Conservation (phyloP, 805 yeast genomes). For the Saccharomycopsis synnaedendra region DNA sequence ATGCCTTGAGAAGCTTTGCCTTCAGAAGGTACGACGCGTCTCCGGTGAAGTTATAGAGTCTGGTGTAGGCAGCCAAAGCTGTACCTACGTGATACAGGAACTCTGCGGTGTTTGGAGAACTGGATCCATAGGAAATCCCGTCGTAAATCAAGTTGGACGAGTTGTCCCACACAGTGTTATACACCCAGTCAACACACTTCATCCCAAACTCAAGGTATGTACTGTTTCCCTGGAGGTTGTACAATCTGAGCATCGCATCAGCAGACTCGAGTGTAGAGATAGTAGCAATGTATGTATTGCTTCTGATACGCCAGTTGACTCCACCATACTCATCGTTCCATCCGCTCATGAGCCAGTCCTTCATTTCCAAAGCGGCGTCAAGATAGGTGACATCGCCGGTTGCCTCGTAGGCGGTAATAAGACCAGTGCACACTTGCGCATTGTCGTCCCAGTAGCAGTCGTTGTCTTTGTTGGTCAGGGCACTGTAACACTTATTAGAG, state of each 20-base stretch:
- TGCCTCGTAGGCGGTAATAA: conserved; percentile 58
- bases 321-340: conserved; percentile 44
- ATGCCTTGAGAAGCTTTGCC: conserved; percentile 31
- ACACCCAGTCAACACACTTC: conserved; percentile 47
- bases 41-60: conserved; percentile 38
- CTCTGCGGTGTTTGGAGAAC: conserved; percentile 27
- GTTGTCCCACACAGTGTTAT: conserved; percentile 37
- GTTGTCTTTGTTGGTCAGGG: conserved; percentile 48
- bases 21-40: conserved; percentile 36
- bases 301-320: conserved; percentile 48
- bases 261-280: conserved; percentile 62
- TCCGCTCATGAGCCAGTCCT: conserved; percentile 53
- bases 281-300: conserved; percentile 45
- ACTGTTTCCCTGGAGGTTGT: conserved; percentile 33
- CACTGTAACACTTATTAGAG: conserved; percentile 32
- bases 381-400: conserved; percentile 42
- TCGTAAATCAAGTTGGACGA: conserved; percentile 46
- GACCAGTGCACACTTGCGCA: conserved; percentile 61
- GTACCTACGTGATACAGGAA: conserved; percentile 63
- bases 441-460: conserved; percentile 67
- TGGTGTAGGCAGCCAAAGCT: conserved; percentile 41
- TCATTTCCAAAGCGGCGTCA: conserved; percentile 45
- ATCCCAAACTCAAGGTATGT: conserved; percentile 42
- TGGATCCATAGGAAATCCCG: conserved; percentile 34
- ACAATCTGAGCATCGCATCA: conserved; percentile 44